Evolutionary conservation across 768 basidiomycete species (phyloP).

Genomic region (Calocera viscosa): DNA sequence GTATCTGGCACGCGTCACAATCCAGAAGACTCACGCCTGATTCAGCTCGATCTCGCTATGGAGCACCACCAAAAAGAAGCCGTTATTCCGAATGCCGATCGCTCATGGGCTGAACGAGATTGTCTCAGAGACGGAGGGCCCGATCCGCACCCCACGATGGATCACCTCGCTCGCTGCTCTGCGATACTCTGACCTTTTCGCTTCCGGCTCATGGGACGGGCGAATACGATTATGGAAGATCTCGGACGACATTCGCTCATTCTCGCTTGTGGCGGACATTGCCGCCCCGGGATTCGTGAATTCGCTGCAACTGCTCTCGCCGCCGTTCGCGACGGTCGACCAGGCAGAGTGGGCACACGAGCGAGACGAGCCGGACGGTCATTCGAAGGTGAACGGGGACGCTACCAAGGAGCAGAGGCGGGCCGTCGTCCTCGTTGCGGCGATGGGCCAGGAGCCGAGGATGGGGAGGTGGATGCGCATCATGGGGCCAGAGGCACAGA

Average conservation of each 20-base stretch:
- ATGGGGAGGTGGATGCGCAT: conserved; percentile 78
- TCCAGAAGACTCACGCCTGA: neutral
- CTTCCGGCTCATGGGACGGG: conserved; percentile 92
- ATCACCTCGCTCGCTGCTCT: conserved; percentile 72
- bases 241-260: conserved; percentile 62
- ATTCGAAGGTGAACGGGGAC: neutral
- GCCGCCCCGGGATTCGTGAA: conserved; percentile 73
- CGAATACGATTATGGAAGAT: conserved; percentile 83
- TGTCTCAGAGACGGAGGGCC: conserved; percentile 58
- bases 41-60: conserved; percentile 80
- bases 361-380: neutral
- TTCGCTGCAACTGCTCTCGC: conserved; percentile 66
- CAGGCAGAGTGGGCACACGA: conserved; percentile 33
- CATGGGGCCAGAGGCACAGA: conserved; percentile 56
- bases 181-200: conserved; percentile 82
- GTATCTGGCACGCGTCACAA: neutral
- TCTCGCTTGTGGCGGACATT: conserved; percentile 52
- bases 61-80: conserved; percentile 89
- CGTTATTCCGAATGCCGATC: conserved; percentile 70
- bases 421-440: conserved; percentile 54
- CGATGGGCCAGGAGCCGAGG: conserved; percentile 76
- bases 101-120: conserved; percentile 76
- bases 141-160: conserved; percentile 74
- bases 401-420: conserved; percentile 20
- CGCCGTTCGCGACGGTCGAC: conserved; percentile 34